Percentiles rank a stretch among this genome's conserved stretches.
Evolutionary conservation across 1,284 basidiomycete species (phyloP).

Genomic region (Pholiota adiposa): DNA sequence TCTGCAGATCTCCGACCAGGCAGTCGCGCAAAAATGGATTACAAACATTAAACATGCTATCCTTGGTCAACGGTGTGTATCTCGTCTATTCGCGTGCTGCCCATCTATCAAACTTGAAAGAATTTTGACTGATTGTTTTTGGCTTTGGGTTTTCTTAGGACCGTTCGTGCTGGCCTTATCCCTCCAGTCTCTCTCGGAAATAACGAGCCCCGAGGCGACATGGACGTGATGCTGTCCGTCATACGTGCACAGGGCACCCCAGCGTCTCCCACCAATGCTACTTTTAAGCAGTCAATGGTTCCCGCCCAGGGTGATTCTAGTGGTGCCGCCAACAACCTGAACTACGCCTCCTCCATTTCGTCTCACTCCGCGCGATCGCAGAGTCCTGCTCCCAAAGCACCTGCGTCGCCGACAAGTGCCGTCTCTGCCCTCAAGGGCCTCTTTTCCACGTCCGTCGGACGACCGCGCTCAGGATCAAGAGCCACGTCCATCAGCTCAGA

Average conservation of each 20-base stretch:
- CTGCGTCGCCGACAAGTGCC: slow-evolving; percentile 31
- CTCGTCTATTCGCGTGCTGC: background rate
- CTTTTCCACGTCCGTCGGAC: slow-evolving; percentile 48
- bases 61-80: slow-evolving; percentile 64
- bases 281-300: slow-evolving; percentile 20
- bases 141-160: slow-evolving; percentile 39
- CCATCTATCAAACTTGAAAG: slow-evolving; percentile 9
- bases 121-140: background rate
- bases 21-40: slow-evolving; percentile 75
- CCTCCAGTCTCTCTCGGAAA: slow-evolving; percentile 46
- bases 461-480: slow-evolving; percentile 63
- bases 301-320: slow-evolving; percentile 23
- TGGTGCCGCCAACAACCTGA: slow-evolving; percentile 29
- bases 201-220: slow-evolving; percentile 71
- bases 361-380: slow-evolving; percentile 50
- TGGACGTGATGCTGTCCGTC: slow-evolving; percentile 76
- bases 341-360: slow-evolving; percentile 47
- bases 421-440: slow-evolving; percentile 62
- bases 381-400: slow-evolving; percentile 35
- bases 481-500: slow-evolving; percentile 52
- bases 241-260: slow-evolving; percentile 67
- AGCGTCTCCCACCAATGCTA: slow-evolving; percentile 22
- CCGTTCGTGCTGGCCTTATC: slow-evolving; percentile 67
- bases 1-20: slow-evolving; percentile 62
- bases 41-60: slow-evolving; percentile 71